These are phyloP conservation scores for Cadophora gregata DNA, from an alignment of 2,329 filamentous ascomycete species.

Conservation along the genomic window DNA sequence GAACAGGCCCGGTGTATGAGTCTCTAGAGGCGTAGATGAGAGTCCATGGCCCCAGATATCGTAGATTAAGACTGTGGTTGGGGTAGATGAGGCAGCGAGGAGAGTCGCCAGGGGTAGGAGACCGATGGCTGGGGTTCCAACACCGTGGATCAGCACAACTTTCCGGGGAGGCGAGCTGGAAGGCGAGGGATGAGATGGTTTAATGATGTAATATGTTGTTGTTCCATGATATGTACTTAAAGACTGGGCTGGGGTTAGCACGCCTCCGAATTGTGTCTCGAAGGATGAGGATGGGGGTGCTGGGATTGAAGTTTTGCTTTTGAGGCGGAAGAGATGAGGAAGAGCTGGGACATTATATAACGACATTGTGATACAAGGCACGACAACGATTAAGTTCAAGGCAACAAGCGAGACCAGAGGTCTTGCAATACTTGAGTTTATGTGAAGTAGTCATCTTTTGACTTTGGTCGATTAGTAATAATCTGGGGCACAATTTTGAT, in stretches of 20 bases:
- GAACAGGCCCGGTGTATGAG: conserved; percentile 52
- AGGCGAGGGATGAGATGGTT: conserved; percentile 15
- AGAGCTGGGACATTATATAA: conserved; percentile 16
- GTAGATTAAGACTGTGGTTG: conserved; percentile 50
- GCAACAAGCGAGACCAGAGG: background rate
- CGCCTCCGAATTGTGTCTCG: conserved; percentile 22
- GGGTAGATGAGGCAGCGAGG: conserved; percentile 46
- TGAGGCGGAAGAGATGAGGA: conserved; percentile 20
- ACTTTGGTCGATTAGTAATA: background rate
- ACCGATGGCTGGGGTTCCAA: conserved; percentile 57
- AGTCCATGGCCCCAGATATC: conserved; percentile 62
- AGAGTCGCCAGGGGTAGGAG: conserved; percentile 50
- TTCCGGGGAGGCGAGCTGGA: conserved; percentile 30
- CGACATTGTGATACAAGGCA: background rate
- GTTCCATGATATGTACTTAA: conserved; percentile 25
- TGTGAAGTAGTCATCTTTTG: background rate
- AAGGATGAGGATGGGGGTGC: conserved; percentile 28
- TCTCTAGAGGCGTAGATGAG: conserved; percentile 52
- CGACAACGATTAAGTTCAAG: too few species aligned
- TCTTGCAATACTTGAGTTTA: too few species aligned
- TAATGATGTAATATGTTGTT: conserved; percentile 29
- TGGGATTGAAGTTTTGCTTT: conserved; percentile 28
- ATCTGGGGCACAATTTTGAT: background rate
- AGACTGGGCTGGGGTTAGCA: conserved; percentile 27
- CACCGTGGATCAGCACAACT: conserved; percentile 56